phyloP scores from a whole-genome alignment of 2,329 filamentous ascomycete genomes.

The Davidsoniella virescens region DNA sequence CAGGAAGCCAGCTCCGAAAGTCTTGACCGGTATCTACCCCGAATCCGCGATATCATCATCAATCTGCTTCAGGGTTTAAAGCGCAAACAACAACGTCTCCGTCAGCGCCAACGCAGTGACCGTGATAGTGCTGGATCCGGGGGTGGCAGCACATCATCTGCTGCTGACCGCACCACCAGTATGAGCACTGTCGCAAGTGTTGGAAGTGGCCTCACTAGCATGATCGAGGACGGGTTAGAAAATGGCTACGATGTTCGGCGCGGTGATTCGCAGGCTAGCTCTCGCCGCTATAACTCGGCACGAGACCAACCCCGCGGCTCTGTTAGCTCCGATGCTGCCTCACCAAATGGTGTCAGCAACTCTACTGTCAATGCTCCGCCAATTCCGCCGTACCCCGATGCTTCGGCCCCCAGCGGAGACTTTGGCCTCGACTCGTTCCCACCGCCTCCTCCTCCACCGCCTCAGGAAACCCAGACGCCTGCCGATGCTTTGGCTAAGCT shows the following conservation, averaged over 20 bases:
- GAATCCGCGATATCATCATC: conserved; percentile 96
- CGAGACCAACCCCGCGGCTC: conserved; percentile 33
- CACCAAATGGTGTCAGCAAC: conserved; percentile 53
- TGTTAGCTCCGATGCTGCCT: conserved; percentile 26
- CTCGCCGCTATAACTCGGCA: conserved; percentile 29
- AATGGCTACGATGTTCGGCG: conserved; percentile 27
- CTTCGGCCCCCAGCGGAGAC: conserved; percentile 32
- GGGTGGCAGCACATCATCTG: conserved; percentile 18
- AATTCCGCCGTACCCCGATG: conserved; percentile 52
- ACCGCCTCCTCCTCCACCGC: conserved; percentile 30
- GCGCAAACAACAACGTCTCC: conserved; percentile 83
- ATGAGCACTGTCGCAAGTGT: conserved; percentile 41
- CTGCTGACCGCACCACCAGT: conserved; percentile 37
- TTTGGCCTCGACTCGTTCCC: conserved; percentile 51
- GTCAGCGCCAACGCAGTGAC: conserved; percentile 44
- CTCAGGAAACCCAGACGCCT: conserved; percentile 52
- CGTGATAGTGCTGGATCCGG: conserved; percentile 27
- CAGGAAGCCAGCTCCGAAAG: conserved; percentile 91
- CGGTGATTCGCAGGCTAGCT: conserved; percentile 25
- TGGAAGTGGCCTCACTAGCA: conserved; percentile 39
- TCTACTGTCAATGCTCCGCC: conserved; percentile 58
- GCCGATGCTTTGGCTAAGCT: conserved; percentile 65
- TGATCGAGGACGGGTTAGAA: conserved; percentile 44
- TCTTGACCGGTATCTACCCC: conserved; percentile 80
- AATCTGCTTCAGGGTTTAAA: conserved; percentile 91